Evolutionary conservation across 2,329 filamentous ascomycete genomes (phyloP).

Genomic region (Penicillium sp.): DNA sequence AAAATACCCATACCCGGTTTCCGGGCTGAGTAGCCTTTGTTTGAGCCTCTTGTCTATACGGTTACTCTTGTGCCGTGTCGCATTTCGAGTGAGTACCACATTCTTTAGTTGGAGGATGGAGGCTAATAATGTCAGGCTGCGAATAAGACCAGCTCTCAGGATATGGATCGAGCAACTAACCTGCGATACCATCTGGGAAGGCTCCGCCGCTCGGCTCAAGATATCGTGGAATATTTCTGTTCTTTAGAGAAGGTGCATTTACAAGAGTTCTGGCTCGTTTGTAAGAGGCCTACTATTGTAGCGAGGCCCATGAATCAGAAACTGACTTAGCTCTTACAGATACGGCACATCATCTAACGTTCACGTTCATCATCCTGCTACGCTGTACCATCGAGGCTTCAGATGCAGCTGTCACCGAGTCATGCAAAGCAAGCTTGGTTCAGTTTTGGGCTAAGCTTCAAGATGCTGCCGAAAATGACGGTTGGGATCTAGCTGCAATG

Average conservation of each 20-base stretch:
- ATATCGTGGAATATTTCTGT: slow-evolving; percentile 4
- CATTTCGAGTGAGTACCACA: neutral
- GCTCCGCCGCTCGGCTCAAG: slow-evolving; percentile 4
- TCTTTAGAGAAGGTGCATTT: slow-evolving; percentile 1
- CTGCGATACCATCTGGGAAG: slow-evolving; percentile 1
- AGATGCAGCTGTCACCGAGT: neutral
- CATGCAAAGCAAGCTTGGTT: neutral
- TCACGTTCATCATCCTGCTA: slow-evolving; percentile 5
- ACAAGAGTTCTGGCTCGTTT: slow-evolving; percentile 5
- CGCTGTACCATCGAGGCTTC: slow-evolving; percentile 3
- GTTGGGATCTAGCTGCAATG: slow-evolving; percentile 3
- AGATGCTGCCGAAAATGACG: slow-evolving; percentile 1
- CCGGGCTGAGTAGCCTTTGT: slow-evolving; percentile 3
- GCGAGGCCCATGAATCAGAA: too few relatives aligned
- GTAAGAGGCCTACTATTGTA: neutral
- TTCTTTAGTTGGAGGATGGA: neutral
- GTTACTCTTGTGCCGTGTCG: slow-evolving; percentile 4
- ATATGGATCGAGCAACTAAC: neutral
- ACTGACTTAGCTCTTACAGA: neutral
- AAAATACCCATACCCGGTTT: neutral
- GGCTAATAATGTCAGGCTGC: neutral
- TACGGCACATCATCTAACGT: slow-evolving; percentile 5
- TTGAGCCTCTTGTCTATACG: neutral
- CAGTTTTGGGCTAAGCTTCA: slow-evolving; percentile 7
- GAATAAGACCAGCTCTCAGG: neutral